These are phyloP conservation scores for Neocatenulostroma microsporum DNA, from an alignment of 2,329 filamentous ascomycete species.

Conservation along the genomic window DNA sequence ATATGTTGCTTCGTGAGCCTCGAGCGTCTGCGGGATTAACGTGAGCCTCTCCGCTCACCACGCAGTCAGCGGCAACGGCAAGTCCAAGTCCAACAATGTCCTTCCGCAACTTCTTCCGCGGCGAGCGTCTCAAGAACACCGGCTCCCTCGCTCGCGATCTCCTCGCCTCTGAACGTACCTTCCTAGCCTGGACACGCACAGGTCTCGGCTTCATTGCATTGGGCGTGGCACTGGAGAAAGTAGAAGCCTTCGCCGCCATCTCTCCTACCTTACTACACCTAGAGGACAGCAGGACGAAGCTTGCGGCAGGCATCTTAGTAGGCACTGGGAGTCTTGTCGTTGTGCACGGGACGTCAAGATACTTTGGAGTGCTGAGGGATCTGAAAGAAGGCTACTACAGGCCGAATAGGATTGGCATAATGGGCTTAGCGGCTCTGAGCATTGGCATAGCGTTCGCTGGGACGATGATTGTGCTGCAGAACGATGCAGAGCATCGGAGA, in stretches of 20 bases:
- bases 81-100: constrained; percentile 6
- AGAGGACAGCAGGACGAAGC: constrained; percentile 27
- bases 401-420: constrained; percentile 27
- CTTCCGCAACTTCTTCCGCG: constrained; percentile 12
- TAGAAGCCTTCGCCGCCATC: constrained; percentile 33
- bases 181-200: constrained; percentile 46
- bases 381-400: constrained; percentile 40
- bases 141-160: constrained; percentile 47
- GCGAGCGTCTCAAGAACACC: constrained; percentile 34
- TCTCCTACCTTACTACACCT: constrained; percentile 20
- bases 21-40: no score
- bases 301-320: constrained; percentile 33
- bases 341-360: constrained; percentile 41
- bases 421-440: constrained; percentile 23
- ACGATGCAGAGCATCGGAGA: constrained; percentile 13
- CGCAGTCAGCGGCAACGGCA: no score
- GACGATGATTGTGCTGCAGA: constrained; percentile 22
- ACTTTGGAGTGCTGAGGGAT: constrained; percentile 39
- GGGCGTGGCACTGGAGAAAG: constrained; percentile 45
- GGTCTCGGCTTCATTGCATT: constrained; percentile 47
- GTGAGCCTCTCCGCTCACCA: no score
- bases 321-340: constrained; percentile 41
- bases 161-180: constrained; percentile 48
- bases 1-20: no score
- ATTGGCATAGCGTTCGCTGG: constrained; percentile 26